Percentiles rank a stretch among this genome's conserved stretches.
Evolutionary conservation across 23 red algal species (phyloP).

Genomic region (Pyropia yezoensis): DNA sequence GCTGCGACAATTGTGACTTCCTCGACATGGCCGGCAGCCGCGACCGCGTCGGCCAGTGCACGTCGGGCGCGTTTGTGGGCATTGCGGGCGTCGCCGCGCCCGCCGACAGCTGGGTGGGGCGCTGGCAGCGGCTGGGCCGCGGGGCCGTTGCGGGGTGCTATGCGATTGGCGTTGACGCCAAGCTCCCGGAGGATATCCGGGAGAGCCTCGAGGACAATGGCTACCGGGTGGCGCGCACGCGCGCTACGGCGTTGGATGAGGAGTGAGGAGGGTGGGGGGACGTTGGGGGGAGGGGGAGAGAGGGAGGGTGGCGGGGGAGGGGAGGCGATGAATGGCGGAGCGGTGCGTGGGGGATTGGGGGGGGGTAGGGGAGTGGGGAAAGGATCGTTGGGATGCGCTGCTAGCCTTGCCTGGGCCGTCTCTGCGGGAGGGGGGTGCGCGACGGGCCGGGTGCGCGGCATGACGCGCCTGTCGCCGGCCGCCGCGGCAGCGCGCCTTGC

Average conservation of each 20-base stretch:
- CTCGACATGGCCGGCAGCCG: constrained; percentile 33
- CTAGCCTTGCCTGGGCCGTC: too few relatives aligned
- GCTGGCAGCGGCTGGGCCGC: constrained; percentile 79
- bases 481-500: too few relatives aligned
- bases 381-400: too few relatives aligned
- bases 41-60: constrained; percentile 68
- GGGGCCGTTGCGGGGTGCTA: constrained; percentile 58
- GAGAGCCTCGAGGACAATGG: constrained; percentile 73
- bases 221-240: not conserved
- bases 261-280: not conserved
- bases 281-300: too few relatives aligned
- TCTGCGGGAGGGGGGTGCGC: too few relatives aligned
- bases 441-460: too few relatives aligned
- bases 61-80: constrained; percentile 70
- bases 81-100: constrained; percentile 64
- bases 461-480: too few relatives aligned
- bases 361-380: too few relatives aligned
- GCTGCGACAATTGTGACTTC: constrained; percentile 91
- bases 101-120: constrained; percentile 71
- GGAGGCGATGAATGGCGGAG: too few relatives aligned
- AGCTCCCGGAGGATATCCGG: constrained; percentile 72
- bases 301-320: too few relatives aligned
- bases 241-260: not conserved
- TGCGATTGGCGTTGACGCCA: constrained; percentile 70
- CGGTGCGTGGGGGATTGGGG: too few relatives aligned